Evolutionary conservation across 176 grass and related monocot species (phyloP), one percentile per base, ranked within the genome.

Genomic region (Elymus sibiricus): DNA sequence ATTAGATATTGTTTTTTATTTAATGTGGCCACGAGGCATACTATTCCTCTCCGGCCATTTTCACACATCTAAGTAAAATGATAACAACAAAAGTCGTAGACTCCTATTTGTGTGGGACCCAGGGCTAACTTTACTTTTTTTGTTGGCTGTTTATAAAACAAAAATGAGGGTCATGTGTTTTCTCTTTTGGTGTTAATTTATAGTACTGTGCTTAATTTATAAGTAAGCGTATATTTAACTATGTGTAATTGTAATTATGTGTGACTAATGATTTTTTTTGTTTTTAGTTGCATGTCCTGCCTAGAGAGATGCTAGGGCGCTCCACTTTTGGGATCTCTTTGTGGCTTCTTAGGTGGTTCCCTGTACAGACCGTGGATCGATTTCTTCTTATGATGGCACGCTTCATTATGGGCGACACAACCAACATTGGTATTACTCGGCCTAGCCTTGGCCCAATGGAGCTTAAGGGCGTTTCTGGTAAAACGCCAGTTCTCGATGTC

Each of bases 401-500:
- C 4, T 35, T 95, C 1, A 17, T 94, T 53, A 67, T 98, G 29
- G 96, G 96, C 0, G 94, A 98, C 61, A 95, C 93, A 0, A 28
- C 86, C 7, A 73, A 35, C 40, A 19, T 92, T 2, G 92, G 96
- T 15, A 88, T 98, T 56, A 27, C 81, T 53, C 94, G 94, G 2
- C 96, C 96, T 2, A 86, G 67, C 43, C 60, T 94, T 43, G 96
- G 96, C 21, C 96, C 96, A 0, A 79, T 98, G 75, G 92, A 94
- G 71, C 82, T 92, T 6, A 98, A 98, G 65, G 40, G 44, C 9
- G 56, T 92, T 5, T 91, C 43, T 0, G 96, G 96, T 40, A 98
- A 98, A 82, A 95, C 94, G 0, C 96, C 96, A 0, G 96, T 98
- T 11, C 94, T 98, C 7, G 96, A 98, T 64, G 96, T 95, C 0